These are phyloP conservation scores for Populus pruinosa DNA, from an alignment of 345 rosid species.

Conservation along the genomic window DNA sequence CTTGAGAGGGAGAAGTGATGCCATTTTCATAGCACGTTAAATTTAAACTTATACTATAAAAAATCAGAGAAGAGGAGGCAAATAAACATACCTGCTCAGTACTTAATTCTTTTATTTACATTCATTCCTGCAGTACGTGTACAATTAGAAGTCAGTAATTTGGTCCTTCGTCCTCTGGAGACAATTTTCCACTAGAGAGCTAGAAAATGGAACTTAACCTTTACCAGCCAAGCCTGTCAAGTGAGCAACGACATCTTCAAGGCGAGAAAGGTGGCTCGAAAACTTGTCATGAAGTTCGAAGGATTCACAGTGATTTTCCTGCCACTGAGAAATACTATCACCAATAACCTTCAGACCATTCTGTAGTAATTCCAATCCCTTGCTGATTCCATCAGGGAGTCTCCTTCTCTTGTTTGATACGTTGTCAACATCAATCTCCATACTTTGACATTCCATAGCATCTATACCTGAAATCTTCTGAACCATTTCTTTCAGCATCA, in stretches of 20 bases:
- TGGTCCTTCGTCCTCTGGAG: neutral
- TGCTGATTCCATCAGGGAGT: constrained; percentile 67
- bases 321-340: constrained; percentile 63
- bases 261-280: constrained; percentile 52
- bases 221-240: constrained; percentile 45
- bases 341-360: constrained; percentile 62
- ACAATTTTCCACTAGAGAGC: neutral
- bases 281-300: constrained; percentile 55
- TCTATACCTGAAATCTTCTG: constrained; percentile 26
- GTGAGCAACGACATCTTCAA: constrained; percentile 59
- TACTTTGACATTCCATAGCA: constrained; percentile 16
- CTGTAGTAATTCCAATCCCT: constrained; percentile 72
- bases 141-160: neutral
- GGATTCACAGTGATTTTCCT: constrained; percentile 35
- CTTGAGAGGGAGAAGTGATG: neutral
- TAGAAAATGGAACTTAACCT: constrained; percentile 10
- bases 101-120: neutral
- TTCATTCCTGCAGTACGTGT: neutral
- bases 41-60: neutral
- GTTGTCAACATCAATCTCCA: constrained; percentile 34
- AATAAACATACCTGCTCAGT: neutral
- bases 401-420: constrained; percentile 69
- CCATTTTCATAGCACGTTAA: neutral
- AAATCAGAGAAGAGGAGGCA: neutral
- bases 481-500: constrained; percentile 40